Base-by-base conservation (phyloP, 805 yeast genomes). In the Starmerella vitae region DNA sequence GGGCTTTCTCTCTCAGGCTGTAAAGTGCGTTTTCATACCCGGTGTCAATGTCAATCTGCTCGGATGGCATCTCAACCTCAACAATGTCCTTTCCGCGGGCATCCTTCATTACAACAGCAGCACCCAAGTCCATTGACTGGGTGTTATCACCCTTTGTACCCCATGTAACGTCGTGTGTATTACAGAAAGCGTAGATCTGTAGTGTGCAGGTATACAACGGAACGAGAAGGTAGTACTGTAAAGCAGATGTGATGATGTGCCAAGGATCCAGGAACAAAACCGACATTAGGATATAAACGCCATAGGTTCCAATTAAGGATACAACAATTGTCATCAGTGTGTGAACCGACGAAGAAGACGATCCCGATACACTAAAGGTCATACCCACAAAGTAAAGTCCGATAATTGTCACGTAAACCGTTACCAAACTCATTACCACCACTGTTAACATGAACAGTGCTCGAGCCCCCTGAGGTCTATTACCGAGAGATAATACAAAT, bases 111-210 rank as follows among this genome's bases (percentile, higher is more conserved):
- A 82, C 79, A 22, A 81, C 80, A 36, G 93, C 93, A 33, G 81
- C 77, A 34, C 93, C 86, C 27, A 78, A 65, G 44, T 72, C 78
- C 47, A 73, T 72, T 15, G 74, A 71, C 33, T 74, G 78, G 44
- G 71, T 72, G 47, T 78, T 80, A 44, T 86, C 95, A 49, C 98
- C 98, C 58, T 88, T 88, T 2, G 98, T 88, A 61, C 98, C 98
- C 98, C 98, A 88, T 0, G 95, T 81, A 36, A 91, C 94, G 66
- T 88, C 98, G 62, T 88, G 97, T 3, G 96, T 88, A 59, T 88
- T 88, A 65, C 98, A 88, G 61, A 88, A 85, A 1, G 98, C 96
- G 63, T 85, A 88, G 43, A 91, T 85, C 61, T 88, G 96, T 41
- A 88, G 65, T 2, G 94, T 78, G 62, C 94, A 83, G 3, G 93